phyloP scores from a whole-genome alignment of 345 rosid genomes.

The Noccaea bulbosa region DNA sequence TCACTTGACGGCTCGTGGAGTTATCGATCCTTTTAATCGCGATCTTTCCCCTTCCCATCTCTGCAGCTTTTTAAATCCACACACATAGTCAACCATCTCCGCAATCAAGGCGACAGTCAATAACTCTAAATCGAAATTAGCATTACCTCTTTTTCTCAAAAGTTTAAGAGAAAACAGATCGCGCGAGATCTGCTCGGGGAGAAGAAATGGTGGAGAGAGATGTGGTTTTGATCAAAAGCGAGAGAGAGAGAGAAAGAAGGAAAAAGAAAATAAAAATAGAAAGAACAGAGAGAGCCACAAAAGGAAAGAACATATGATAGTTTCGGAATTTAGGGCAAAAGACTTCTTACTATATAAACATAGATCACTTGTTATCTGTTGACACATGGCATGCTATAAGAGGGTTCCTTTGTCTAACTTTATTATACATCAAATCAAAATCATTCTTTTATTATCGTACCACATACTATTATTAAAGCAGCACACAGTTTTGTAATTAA shows the following conservation, averaged over 20 bases:
- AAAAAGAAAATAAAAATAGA: not conserved
- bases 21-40: conserved; percentile 44
- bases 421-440: not conserved
- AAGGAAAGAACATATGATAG: conserved; percentile 35
- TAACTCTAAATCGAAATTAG: not conserved
- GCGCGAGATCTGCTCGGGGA: conserved; percentile 25
- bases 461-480: not conserved
- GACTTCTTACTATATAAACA: conserved; percentile 37
- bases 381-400: conserved; percentile 37
- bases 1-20: conserved; percentile 42
- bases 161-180: not conserved
- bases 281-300: conserved; percentile 4
- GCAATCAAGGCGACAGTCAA: not conserved
- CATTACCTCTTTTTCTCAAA: not conserved
- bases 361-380: not conserved
- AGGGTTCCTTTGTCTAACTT: conserved; percentile 15
- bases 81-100: conserved; percentile 12
- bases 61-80: not conserved
- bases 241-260: not conserved
- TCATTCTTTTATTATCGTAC: conserved; percentile 2
- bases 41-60: conserved; percentile 47
- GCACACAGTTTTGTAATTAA: not conserved
- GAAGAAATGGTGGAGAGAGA: conserved; percentile 11
- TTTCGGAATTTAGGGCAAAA: conserved; percentile 32
- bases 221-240: conserved; percentile 10